Percentiles rank a stretch among this genome's conserved stretches.
These are phyloP conservation scores for Akanthomyces dipterigenus DNA, from an alignment of 2,329 filamentous ascomycete genomes.

Conservation along the genomic window DNA sequence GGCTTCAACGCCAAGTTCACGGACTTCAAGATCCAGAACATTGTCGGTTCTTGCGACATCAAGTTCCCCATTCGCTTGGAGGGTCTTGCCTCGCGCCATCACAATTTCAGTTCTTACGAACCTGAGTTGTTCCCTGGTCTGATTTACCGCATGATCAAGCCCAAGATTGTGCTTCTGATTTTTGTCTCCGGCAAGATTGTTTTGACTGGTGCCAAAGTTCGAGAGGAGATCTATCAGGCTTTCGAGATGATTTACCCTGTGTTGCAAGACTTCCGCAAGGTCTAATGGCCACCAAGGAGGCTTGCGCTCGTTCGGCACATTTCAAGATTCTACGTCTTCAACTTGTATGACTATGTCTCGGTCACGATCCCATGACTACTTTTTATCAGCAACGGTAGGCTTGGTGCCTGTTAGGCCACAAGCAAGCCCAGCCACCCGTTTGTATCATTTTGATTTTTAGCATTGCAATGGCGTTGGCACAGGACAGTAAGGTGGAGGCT, in stretches of 20 bases:
- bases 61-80: slow-evolving; percentile 98
- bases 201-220: slow-evolving; percentile 92
- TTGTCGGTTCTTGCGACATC: slow-evolving; percentile 97
- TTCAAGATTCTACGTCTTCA: slow-evolving; percentile 13
- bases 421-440: slow-evolving; percentile 18
- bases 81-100: slow-evolving; percentile 91
- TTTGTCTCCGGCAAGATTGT: slow-evolving; percentile 99
- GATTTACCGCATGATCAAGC: slow-evolving; percentile 99
- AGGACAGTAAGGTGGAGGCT: slow-evolving; percentile 25
- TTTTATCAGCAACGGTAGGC: slow-evolving; percentile 22
- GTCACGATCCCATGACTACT: slow-evolving; percentile 40
- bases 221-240: slow-evolving; percentile 95
- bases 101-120: slow-evolving; percentile 99
- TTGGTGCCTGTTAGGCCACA: slow-evolving; percentile 21
- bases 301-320: not conserved
- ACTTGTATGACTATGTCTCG: slow-evolving; percentile 37
- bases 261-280: slow-evolving; percentile 64
- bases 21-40: slow-evolving; percentile 99
- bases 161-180: slow-evolving; percentile 95
- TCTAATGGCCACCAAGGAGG: slow-evolving; percentile 30
- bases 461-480: slow-evolving; percentile 55
- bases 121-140: slow-evolving; percentile 97
- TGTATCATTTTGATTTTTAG: slow-evolving; percentile 36
- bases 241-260: slow-evolving; percentile 98
- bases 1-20: slow-evolving; percentile 99